phyloP scores from a whole-genome alignment of 176 grass and related monocot species.

The Leersia perrieri region DNA sequence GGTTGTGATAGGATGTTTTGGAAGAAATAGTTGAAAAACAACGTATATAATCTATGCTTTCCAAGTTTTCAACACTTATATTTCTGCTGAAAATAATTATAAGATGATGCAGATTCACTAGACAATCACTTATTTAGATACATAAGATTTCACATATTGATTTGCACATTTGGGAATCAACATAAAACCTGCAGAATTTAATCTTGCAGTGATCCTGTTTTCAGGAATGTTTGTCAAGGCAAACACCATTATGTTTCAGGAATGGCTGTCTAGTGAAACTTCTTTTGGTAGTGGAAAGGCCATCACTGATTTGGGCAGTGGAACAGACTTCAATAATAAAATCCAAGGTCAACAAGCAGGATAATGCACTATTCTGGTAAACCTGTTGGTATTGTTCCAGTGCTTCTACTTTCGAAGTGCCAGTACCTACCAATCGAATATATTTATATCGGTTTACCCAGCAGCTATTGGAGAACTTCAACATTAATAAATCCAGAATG shows the following conservation, averaged over 20 bases:
- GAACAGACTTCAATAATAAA: background rate
- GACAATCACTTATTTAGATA: background rate
- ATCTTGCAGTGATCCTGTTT: background rate
- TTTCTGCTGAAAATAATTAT: too few relatives aligned
- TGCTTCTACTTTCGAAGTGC: background rate
- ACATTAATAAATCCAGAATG: background rate
- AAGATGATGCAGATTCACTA: background rate
- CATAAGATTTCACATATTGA: background rate
- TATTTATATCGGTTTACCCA: background rate
- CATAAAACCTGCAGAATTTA: background rate
- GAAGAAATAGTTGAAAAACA: background rate
- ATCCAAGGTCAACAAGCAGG: background rate
- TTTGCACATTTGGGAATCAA: background rate
- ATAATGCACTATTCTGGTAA: background rate
- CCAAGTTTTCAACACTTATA: too few relatives aligned
- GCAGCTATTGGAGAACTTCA: background rate
- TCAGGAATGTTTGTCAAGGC: background rate
- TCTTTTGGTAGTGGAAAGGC: background rate
- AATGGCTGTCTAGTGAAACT: background rate
- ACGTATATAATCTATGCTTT: too few relatives aligned
- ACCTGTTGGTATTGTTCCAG: background rate
- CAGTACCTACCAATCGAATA: background rate
- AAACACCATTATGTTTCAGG: background rate
- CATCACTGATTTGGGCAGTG: background rate
- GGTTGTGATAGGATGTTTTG: background rate